Evolutionary conservation across 2,329 filamentous ascomycete genomes (phyloP), one percentile per base, ranked within the genome.

Genomic region (Teratosphaeriaceae sp.): DNA sequence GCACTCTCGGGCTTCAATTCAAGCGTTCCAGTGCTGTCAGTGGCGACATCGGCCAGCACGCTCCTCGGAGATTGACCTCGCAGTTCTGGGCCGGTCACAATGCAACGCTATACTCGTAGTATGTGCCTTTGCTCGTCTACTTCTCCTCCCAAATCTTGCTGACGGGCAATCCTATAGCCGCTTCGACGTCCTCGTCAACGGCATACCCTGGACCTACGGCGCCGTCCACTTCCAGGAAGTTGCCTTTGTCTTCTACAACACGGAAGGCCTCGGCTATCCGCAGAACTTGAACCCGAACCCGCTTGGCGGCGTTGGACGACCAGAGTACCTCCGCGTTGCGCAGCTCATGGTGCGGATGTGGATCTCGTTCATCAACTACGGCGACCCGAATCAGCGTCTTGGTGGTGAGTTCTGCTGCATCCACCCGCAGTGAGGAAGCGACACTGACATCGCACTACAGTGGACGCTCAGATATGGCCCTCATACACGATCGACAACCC

Each of bases 201-300:
- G 63, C 2, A 7, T 61, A 3, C 42, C 54, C 0, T 23, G 34
- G 34, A 27, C 39, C 5, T 39, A 44, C 3, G 65, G 65, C 13
- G 53, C 56, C 4, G 57, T 58, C 26, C 69, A 72, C 50, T 70
- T 70, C 55, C 59, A 71, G 43, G 74, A 78, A 55, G 70, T 77
- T 0, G 64, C 68, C 1, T 76, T 76, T 47, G 74, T 78, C 5
- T 74, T 79, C 39, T 56, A 75, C 49, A 79, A 80, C 22, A 45
- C 42, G 5, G 26, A 26, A 33, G 42, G 42, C 16, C 45, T 61
- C 2, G 74, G 74, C 1, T 75, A 73, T 44, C 66, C 72, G 1
- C 47, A 61, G 34, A 55, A 56, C 18, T 48, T 53, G n/a, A 52
- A 56, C 24, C 51, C 55, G 21, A 53, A 58, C 31, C 47, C 55